These are phyloP conservation scores for Coniochaeta ligniaria DNA, from an alignment of 2,329 filamentous ascomycete species.

Conservation along the genomic window DNA sequence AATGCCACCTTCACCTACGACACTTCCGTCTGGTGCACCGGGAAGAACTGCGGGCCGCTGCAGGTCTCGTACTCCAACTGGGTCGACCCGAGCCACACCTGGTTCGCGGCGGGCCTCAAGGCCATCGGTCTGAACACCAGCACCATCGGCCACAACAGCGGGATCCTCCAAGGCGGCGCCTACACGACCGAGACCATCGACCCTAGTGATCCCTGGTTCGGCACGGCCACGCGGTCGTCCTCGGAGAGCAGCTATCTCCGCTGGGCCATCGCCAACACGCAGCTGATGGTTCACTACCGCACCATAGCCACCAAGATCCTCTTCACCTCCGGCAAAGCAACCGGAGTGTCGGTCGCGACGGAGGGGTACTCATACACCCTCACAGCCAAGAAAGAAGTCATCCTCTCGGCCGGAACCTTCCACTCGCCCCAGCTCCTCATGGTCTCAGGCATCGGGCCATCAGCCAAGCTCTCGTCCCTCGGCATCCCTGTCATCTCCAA, in stretches of 20 bases:
- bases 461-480: slow-evolving; percentile 20
- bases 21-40: slow-evolving; percentile 6
- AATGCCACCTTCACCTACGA: slow-evolving; percentile 7
- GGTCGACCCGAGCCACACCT: slow-evolving; percentile 14
- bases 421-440: slow-evolving; percentile 27
- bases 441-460: too few species aligned
- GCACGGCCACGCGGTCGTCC: slow-evolving; percentile 17
- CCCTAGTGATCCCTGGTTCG: slow-evolving; percentile 8
- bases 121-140: slow-evolving; percentile 28
- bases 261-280: slow-evolving; percentile 9
- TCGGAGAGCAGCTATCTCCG: slow-evolving; percentile 28
- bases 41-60: slow-evolving; percentile 15
- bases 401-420: slow-evolving; percentile 30
- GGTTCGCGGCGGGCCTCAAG: slow-evolving; percentile 22
- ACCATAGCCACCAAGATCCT: slow-evolving; percentile 37
- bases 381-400: slow-evolving; percentile 27
- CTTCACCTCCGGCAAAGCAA: slow-evolving; percentile 24
- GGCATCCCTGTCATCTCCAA: slow-evolving; percentile 40
- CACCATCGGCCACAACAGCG: slow-evolving; percentile 29
- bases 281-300: slow-evolving; percentile 29
- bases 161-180: slow-evolving; percentile 28
- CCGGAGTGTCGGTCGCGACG: slow-evolving; percentile 16
- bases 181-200: slow-evolving; percentile 23
- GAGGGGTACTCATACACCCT: slow-evolving; percentile 13
- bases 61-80: slow-evolving; percentile 18